Evolutionary conservation across 805 yeast species (phyloP).

Genomic region (Metschnikowia cerradonensis): DNA sequence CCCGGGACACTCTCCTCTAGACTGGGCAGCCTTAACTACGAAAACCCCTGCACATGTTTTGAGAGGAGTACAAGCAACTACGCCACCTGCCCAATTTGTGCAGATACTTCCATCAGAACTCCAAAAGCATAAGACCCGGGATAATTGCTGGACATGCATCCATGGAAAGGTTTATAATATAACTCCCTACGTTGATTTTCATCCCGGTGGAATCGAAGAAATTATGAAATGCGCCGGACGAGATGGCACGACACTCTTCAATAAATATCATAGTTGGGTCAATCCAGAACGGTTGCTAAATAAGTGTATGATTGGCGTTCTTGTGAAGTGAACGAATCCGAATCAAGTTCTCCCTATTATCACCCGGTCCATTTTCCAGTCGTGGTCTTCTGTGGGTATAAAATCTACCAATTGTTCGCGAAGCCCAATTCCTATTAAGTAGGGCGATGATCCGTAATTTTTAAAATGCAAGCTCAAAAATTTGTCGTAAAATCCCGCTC

Average conservation of each 20-base stretch:
- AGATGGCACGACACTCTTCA: slow-evolving; percentile 76
- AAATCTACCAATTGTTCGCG: slow-evolving; percentile 52
- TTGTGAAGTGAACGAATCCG: background rate
- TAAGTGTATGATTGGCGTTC: slow-evolving; percentile 69
- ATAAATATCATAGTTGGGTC: slow-evolving; percentile 70
- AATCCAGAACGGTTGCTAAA: slow-evolving; percentile 78
- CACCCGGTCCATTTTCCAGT: slow-evolving; percentile 54
- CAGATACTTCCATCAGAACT: slow-evolving; percentile 56
- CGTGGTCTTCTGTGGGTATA: slow-evolving; percentile 62
- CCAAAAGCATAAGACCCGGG: slow-evolving; percentile 49
- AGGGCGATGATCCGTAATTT: slow-evolving; percentile 29
- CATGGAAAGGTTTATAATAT: slow-evolving; percentile 80
- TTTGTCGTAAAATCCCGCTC: slow-evolving; percentile 90
- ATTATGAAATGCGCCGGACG: slow-evolving; percentile 75
- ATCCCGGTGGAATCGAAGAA: slow-evolving; percentile 89
- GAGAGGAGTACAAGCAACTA: slow-evolving; percentile 47
- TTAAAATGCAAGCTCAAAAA: slow-evolving; percentile 24
- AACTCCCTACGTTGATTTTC: slow-evolving; percentile 79
- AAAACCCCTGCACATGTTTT: slow-evolving; percentile 44
- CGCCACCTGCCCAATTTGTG: slow-evolving; percentile 50
- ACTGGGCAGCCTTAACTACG: slow-evolving; percentile 68
- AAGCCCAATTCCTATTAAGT: slow-evolving; percentile 62
- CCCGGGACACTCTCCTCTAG: slow-evolving; percentile 84
- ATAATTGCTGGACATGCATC: slow-evolving; percentile 84
- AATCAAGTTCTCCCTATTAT: slow-evolving; percentile 30